These are phyloP conservation scores for Tetradesmus lagerheimii DNA, from an alignment of 139 green algal species.

Conservation along the genomic window DNA sequence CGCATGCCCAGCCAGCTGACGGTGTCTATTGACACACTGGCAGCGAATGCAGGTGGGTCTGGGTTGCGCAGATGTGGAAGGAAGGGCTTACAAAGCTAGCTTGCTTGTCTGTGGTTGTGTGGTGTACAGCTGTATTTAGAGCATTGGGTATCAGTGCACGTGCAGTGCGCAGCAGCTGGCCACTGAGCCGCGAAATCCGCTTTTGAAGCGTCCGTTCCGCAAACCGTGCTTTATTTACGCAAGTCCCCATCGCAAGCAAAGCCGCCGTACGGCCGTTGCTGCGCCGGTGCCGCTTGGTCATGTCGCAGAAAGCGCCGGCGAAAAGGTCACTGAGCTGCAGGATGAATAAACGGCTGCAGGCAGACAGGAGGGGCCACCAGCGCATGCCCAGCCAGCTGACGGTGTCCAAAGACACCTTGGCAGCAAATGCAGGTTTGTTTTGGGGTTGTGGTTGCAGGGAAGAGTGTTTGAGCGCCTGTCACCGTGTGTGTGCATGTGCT, in stretches of 20 bases:
- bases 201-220: no score
- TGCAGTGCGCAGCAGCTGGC: conserved; percentile 64
- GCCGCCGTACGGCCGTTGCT: no score
- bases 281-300: no score
- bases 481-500: no score
- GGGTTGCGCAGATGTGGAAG: no score
- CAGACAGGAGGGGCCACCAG: conserved; percentile 64
- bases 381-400: conserved; percentile 65
- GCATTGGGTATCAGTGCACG: background rate
- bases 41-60: background rate
- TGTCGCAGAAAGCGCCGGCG: no score
- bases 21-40: conserved; percentile 29
- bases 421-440: background rate
- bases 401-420: conserved; percentile 24
- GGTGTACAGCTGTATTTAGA: background rate
- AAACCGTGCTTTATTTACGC: no score
- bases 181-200: conserved; percentile 78
- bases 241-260: no score
- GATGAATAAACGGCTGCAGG: conserved; percentile 71
- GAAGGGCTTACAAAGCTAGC: background rate
- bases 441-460: no score
- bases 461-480: no score
- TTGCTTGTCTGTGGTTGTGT: background rate
- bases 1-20: conserved; percentile 65
- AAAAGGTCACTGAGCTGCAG: no score